phyloP scores from a whole-genome alignment of 78 protist species.

The Dictyostelium intermedium region DNA sequence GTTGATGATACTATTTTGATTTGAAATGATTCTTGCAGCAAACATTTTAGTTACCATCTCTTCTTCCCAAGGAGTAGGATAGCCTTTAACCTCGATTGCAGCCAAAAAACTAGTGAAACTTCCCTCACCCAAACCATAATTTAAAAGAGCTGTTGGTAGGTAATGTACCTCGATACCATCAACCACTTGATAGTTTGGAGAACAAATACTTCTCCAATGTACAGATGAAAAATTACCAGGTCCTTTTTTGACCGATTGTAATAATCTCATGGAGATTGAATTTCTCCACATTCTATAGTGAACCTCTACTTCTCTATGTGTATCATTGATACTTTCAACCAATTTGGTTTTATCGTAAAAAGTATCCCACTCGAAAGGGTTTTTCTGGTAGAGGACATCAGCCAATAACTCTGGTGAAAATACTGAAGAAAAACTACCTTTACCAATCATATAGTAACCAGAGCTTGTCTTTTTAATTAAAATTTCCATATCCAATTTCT shows the following conservation, averaged over 20 bases:
- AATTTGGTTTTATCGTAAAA: slow-evolving; percentile 29
- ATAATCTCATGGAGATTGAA: not conserved
- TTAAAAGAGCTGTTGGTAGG: slow-evolving; percentile 38
- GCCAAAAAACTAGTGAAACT: slow-evolving; percentile 31
- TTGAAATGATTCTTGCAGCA: slow-evolving; percentile 61
- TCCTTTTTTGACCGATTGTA: slow-evolving; percentile 57
- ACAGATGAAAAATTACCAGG: slow-evolving; percentile 40
- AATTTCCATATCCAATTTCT: slow-evolving; percentile 47
- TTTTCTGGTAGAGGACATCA: not conserved
- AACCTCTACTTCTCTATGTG: slow-evolving; percentile 8
- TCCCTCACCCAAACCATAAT: slow-evolving; percentile 35
- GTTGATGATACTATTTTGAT: slow-evolving; percentile 37
- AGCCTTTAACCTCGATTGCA: slow-evolving; percentile 12
- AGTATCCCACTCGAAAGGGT: slow-evolving; percentile 62
- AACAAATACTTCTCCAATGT: slow-evolving; percentile 6
- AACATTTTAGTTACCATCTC: slow-evolving; percentile 33
- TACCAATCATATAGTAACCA: slow-evolving; percentile 54
- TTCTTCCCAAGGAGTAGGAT: slow-evolving; percentile 1
- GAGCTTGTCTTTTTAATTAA: not conserved
- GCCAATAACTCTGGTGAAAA: slow-evolving; percentile 31
- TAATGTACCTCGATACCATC: slow-evolving; percentile 22
- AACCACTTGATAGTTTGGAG: not conserved
- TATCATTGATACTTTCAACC: slow-evolving; percentile 8
- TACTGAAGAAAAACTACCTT: slow-evolving; percentile 43
- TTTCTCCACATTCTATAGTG: slow-evolving; percentile 64